Evolutionary conservation across 352 stramenopile genomes (phyloP), one percentile per base, ranked within the genome.

Genomic region (Thalassiosira gravida): DNA sequence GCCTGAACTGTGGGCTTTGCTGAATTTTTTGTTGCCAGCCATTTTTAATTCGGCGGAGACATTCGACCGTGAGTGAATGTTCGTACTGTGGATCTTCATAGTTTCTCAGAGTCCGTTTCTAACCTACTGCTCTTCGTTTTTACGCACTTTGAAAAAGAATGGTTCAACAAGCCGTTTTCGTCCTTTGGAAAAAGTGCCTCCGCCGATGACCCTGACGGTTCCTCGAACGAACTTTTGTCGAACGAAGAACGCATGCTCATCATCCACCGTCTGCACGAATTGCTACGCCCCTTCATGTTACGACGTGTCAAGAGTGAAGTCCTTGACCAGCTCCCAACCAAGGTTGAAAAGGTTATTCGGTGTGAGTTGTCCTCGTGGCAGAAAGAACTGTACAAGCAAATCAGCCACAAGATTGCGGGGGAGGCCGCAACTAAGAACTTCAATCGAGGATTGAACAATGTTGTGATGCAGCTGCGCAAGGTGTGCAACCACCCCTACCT

Each of bases 391-490:
- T 99, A 99, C 91, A 98, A 98, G 91, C 86, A 92, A 71, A 92
- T 94, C 16, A 90, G 78, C 49, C 59, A 74, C 29, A 93, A 90
- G 59, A 83, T 85, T 61, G 84, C 66, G 2, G 86, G 90, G 13
- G 85, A 87, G 50, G 74, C 73, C 0, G 74, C 74, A 14, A 74
- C 80, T 1, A 77, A 77, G 62, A 81, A 77, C 44, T 78, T 81
- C 24, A 84, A 69, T 53, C 77, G 82, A 49, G 90, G 91, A 14
- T 85, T 99, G 57, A 96, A 98, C 39, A 99, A 99, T 84, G 96
- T 98, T 39, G 88, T 99, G 9, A 99, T 99, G 97, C 97, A 99
- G 89, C 87, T 99, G n/a, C 95, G 97, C 25, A 99, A 99, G 83
- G 95, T 98, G 7, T 98, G 96, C 87, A 99, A 99, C 74, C 97